Evolutionary conservation across 2,329 filamentous ascomycete genomes (phyloP).

Genomic region (Acephala macrosclerotiorum): DNA sequence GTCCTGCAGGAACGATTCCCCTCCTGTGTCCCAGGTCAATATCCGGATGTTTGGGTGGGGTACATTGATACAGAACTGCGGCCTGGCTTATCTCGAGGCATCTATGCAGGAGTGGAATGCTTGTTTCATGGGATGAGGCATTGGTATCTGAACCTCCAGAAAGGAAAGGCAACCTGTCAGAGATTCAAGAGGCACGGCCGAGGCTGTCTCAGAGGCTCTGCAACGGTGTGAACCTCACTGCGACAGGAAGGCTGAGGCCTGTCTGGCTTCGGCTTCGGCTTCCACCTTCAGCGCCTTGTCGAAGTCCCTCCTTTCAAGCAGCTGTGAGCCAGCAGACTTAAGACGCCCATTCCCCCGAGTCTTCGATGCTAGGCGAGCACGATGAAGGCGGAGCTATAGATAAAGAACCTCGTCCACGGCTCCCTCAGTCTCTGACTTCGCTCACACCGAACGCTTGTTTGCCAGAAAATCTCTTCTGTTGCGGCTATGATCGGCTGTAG

Average conservation of each 20-base stretch:
- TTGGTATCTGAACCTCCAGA: neutral
- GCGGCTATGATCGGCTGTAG: neutral
- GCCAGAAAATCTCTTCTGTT: too few relatives aligned
- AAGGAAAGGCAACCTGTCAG: neutral
- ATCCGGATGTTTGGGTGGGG: neutral
- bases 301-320: neutral
- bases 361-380: neutral
- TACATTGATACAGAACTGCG: neutral
- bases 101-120: neutral
- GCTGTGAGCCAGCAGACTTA: neutral
- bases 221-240: neutral
- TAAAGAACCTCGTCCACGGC: neutral
- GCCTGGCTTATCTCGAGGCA: constrained; percentile 1
- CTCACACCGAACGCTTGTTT: neutral
- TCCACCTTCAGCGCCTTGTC: too few relatives aligned
- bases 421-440: neutral
- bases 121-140: neutral
- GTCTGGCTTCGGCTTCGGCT: too few relatives aligned
- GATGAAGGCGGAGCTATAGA: neutral
- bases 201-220: constrained; percentile 1
- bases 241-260: neutral
- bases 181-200: neutral
- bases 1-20: neutral
- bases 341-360: neutral
- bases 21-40: neutral